A percentile compares a stretch with the other conserved stretches of the same genome.
Conservation (phyloP, 129 eudicot genomes). For the Centella asiatica region DNA sequence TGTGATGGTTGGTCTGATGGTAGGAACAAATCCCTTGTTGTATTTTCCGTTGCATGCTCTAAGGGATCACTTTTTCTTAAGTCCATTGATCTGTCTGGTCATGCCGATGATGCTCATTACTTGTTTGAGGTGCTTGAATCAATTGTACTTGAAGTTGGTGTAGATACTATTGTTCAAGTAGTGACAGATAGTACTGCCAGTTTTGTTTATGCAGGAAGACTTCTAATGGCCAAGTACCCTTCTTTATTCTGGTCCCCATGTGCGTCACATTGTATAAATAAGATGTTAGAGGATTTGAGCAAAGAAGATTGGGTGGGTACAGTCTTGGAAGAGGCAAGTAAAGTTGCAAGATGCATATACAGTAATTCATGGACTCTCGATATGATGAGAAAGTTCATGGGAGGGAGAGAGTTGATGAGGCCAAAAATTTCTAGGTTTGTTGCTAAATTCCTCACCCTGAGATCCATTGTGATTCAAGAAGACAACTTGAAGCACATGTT, state of each 20-base stretch:
- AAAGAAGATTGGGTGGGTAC: conserved; percentile 30
- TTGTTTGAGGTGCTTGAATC: conserved; percentile 31
- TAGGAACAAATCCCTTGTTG: conserved; percentile 20
- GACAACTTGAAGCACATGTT: conserved; percentile 36
- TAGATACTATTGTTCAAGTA: conserved; percentile 36
- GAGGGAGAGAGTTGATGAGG: conserved; percentile 29
- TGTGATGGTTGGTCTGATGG: conserved; percentile 32
- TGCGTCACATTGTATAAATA: conserved; percentile 34
- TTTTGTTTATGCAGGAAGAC: conserved; percentile 37
- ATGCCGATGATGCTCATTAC: conserved; percentile 33
- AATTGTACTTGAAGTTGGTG: conserved; percentile 30
- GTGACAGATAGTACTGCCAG: conserved; percentile 23
- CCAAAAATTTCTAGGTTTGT: conserved; percentile 22
- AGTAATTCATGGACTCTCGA: conserved; percentile 24
- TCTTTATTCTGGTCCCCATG: conserved; percentile 42
- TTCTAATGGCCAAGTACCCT: conserved; percentile 40
- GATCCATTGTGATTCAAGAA: conserved; percentile 31
- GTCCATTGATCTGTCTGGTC: conserved; percentile 31
- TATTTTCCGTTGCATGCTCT: conserved; percentile 31
- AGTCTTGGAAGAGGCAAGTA: conserved; percentile 36
- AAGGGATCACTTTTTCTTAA: conserved; percentile 33
- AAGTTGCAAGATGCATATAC: conserved; percentile 25
- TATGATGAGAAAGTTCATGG: conserved; percentile 29
- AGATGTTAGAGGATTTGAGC: conserved; percentile 33
- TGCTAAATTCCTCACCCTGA: conserved; percentile 21